Evolutionary conservation across 257 asterid species (phyloP), one percentile per base, ranked within the genome.

Genomic region (Gentiana macrophylla): DNA sequence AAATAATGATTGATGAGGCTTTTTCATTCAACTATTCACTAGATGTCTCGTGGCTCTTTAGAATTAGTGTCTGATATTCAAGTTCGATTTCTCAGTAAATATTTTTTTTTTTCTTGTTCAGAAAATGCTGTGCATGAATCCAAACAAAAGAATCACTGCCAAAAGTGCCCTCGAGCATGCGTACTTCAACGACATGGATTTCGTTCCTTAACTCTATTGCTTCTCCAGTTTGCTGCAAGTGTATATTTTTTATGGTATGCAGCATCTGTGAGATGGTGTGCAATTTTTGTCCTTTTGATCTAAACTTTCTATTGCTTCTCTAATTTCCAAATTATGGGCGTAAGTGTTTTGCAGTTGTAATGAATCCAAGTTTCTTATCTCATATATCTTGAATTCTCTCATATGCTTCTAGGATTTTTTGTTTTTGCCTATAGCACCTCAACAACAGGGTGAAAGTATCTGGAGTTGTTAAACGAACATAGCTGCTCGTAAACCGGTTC

Each of bases 71-170:
- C 24, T 24, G 24, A 24, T 24, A 24, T 24, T 24, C 24, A 24
- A 24, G 24, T 24, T 24, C 24, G 24, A 24, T 24, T 24, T 24
- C 24, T 24, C 24, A 24, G 24, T 24, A 0, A 24, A 35, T 15
- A 8, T 52, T 24, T 3, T 57, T 9, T 45, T 57, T 47, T 24
- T 24, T 24, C 62, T 57, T 49, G 24, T 62, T 33, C 64, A 68
- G 67, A 69, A 71, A 74, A 68, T 89, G 95, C 90, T 89, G 44
- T 52, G 74, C 77, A 56, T 89, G 76, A 95, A 89, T 76, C 97
- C 97, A 60, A 81, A 88, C 86, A 81, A 79, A 77, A 79, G 97
- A 76, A 76, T 86, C 66, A 84, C 95, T 0, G 97, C 97, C 43
- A 79, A 90, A 69, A 78, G 53, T 62, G 97, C 95, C 55, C 95